Evolutionary conservation across 805 yeast species (phyloP), one percentile per base, ranked within the genome.

Genomic region (Sungouiozyma ichnusensis): DNA sequence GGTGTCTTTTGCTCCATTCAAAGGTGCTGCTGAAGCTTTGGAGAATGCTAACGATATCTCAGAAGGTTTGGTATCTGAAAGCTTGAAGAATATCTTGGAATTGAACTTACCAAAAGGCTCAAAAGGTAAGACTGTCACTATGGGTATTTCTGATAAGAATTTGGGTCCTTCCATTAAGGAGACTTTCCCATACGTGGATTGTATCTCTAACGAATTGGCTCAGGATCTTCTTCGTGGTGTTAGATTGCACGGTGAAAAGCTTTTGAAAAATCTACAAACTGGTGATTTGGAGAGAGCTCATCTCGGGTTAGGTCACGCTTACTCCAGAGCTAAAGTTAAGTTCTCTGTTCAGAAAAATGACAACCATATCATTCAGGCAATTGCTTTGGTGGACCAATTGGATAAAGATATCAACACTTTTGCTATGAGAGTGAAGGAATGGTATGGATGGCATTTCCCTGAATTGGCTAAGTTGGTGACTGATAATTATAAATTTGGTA

Each of bases 401-500:
- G 98, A 92, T 71, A 94, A 94, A 72, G 98, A 92, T 65, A 83
- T 92, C 67, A 92, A 92, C 74, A 88, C 96, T 46, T 92, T 85
- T 65, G 81, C 96, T 45, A 87, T 87, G 97, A 80, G 97, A 69
- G 92, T 84, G 52, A 85, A 87, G 72, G 97, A 87, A 70, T 87
- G 97, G 97, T 87, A 87, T 70, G 94, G 95, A 57, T 87, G 97
- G 97, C 97, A 87, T 65, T 87, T 92, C 80, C 97, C 97, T 45
- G 97, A 87, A 71, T 77, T 87, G 69, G 92, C 94, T 56, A 85
- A 83, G 69, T 76, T 88, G 57, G 94, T 85, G 41, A 78, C 85
- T 53, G 96, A 88, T 67, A 87, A 86, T 74, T 84, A 83, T 71
- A 69, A 73, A 49, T 88, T 75, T 66, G 95, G 97, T 53, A 78